Evolutionary conservation across 2,329 filamentous ascomycete species (phyloP), one percentile per base, ranked within the genome.

Genomic region (Rhynchosporium agropyri): DNA sequence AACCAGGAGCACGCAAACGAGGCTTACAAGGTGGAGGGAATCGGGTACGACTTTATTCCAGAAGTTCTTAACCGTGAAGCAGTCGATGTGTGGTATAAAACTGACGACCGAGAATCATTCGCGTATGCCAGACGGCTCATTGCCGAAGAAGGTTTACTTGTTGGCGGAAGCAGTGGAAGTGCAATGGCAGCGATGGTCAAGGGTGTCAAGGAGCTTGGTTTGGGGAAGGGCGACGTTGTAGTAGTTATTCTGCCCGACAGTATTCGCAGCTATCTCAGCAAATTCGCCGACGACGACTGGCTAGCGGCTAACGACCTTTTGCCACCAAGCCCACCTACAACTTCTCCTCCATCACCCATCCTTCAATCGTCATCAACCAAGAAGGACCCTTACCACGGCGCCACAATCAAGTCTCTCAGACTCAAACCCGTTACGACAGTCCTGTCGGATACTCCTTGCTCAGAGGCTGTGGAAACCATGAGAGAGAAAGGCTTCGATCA

Each of bases 271-370:
- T 99, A 99, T 77, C 86, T 99, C 31, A 94, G 90, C 80, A 99
- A 99, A 84, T 99, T 99, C 75, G 92, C 92, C 69, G 95, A 99
- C 75, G 96, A 99, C 75, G 95, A 98, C 80, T 99, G 95, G 96
- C 88, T 99, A 61, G 93, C 92, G 12, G 95, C 95, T 67, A 99
- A 99, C 79, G 89, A 94, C 75, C 90, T 99, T 29, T 84, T 98
- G 31, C 86, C 91, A 45, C 83, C 79, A 67, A 85, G 80, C 58
- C 84, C 79, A 65, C 81, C 74, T 56, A 76, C 75, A 60, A 80
- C 76, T 51, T 75, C 72, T 29, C 76, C 75, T 63, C 73, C 72
- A 68, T 76, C 66, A 70, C 74, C 67, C 74, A 77, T 74, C 64
- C 71, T 75, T 48, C 72, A 73, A 54, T 76, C 79, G 51, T 71